Conservation (phyloP, 331 rosid species). For the Quercus phellos region DNA sequence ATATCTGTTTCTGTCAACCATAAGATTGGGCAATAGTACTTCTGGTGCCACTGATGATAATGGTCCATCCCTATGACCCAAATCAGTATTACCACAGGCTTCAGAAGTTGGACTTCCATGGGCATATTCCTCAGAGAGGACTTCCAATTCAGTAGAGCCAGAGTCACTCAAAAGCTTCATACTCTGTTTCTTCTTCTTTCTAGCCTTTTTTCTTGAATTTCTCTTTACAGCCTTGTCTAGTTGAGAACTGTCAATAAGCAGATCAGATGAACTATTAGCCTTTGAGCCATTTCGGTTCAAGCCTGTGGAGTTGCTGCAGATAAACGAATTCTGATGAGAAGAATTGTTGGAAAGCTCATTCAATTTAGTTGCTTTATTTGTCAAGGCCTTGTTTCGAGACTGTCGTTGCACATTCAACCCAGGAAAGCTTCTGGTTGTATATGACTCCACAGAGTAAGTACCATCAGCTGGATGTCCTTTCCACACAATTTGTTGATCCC, state of each 20-base stretch:
- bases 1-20: slow-evolving; percentile 19
- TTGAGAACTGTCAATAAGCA: slow-evolving; percentile 20
- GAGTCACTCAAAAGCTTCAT: slow-evolving; percentile 45
- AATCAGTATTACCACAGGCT: slow-evolving; percentile 36
- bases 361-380: slow-evolving; percentile 42
- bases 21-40: slow-evolving; percentile 30
- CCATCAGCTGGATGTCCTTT: slow-evolving; percentile 32
- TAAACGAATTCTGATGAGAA: slow-evolving; percentile 27
- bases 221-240: slow-evolving; percentile 40
- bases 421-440: slow-evolving; percentile 28
- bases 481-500: slow-evolving; percentile 39
- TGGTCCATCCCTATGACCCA: slow-evolving; percentile 26
- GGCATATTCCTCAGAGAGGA: slow-evolving; percentile 34
- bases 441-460: slow-evolving; percentile 39
- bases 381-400: slow-evolving; percentile 50
- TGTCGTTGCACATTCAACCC: slow-evolving; percentile 44
- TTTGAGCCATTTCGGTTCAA: slow-evolving; percentile 31
- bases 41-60: slow-evolving; percentile 25
- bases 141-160: slow-evolving; percentile 44
- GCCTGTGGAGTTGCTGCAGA: slow-evolving; percentile 29
- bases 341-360: slow-evolving; percentile 45
- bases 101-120: slow-evolving; percentile 40
- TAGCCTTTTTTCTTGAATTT: slow-evolving; percentile 46
- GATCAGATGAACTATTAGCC: slow-evolving; percentile 30
- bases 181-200: slow-evolving; percentile 47